Conservation (phyloP, 208 protist species). For the Trypanosoma theileri region DNA sequence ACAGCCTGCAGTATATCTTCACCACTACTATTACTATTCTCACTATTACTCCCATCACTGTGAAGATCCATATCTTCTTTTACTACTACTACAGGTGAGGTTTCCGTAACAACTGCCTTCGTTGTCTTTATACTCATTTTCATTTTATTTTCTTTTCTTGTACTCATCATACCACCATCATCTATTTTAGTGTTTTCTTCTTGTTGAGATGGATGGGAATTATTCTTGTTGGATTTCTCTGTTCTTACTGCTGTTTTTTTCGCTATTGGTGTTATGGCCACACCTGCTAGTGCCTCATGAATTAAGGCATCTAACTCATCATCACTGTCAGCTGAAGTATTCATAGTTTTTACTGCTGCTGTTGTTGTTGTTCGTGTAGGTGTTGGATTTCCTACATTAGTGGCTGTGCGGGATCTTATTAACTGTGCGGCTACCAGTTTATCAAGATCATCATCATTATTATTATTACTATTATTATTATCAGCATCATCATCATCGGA, state of each 20-base stretch:
- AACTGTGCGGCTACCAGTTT: constrained; percentile 16
- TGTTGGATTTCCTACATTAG: neutral
- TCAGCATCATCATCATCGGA: no score
- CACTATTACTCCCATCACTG: neutral
- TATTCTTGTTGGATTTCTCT: neutral
- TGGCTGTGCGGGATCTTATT: neutral
- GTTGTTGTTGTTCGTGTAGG: neutral
- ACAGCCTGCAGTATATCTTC: constrained; percentile 8
- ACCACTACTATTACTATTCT: neutral
- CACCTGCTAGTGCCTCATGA: constrained; percentile 12
- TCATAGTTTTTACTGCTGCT: no score
- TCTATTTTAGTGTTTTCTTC: neutral
- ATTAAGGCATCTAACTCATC: constrained; percentile 19
- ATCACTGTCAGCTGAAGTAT: neutral
- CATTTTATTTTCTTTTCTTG: no score
- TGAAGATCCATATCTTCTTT: neutral
- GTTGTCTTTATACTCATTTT: no score
- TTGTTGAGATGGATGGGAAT: neutral
- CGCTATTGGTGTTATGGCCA: neutral
- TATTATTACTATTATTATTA: neutral
- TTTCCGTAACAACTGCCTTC: no score
- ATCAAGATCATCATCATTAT: constrained; percentile 27
- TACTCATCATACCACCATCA: no score
- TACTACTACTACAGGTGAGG: neutral
- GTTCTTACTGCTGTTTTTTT: neutral